These are phyloP conservation scores for Candida sojae DNA, from an alignment of 1,139 yeast genomes.

Conservation along the genomic window DNA sequence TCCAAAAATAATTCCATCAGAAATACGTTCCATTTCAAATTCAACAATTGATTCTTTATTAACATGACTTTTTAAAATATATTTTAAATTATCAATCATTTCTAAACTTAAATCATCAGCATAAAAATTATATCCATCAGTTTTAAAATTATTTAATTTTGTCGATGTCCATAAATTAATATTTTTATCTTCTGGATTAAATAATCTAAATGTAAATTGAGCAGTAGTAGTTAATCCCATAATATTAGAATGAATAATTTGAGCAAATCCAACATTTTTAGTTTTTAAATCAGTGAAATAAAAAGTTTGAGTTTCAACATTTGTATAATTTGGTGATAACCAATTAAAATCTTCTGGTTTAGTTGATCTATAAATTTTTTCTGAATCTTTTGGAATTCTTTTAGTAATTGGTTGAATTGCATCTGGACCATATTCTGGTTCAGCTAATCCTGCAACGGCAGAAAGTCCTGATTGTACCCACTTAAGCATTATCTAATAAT, in stretches of 20 bases:
- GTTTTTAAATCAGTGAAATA: conserved; percentile 69
- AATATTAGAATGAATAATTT: conserved; percentile 88
- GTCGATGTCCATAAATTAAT: conserved; percentile 81
- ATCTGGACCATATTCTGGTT: conserved; percentile 92
- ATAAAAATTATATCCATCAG: conserved; percentile 77
- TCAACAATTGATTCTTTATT: conserved; percentile 75
- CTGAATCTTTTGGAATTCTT: conserved; percentile 50
- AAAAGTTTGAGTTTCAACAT: conserved; percentile 94
- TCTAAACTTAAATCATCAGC: conserved; percentile 71
- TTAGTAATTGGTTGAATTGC: conserved; percentile 85
- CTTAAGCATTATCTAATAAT: conserved; percentile 55
- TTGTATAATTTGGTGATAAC: conserved; percentile 74
- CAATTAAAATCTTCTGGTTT: conserved; percentile 69
- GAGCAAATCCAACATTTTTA: conserved; percentile 84
- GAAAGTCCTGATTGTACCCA: conserved; percentile 90
- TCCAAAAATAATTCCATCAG: conserved; percentile 91
- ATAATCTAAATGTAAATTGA: conserved; percentile 87
- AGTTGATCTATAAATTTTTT: conserved; percentile 42
- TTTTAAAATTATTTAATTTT: conserved; percentile 74
- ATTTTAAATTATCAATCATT: conserved; percentile 55
- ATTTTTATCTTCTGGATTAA: conserved; percentile 50
- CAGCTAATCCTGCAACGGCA: conserved; percentile 94
- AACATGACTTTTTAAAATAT: conserved; percentile 64
- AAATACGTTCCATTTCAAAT: conserved; percentile 57
- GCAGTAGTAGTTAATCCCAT: conserved; percentile 91